Conservation (phyloP, 225 moss, liverwort and hornwort genomes). For the Polytrichum formosum region DNA sequence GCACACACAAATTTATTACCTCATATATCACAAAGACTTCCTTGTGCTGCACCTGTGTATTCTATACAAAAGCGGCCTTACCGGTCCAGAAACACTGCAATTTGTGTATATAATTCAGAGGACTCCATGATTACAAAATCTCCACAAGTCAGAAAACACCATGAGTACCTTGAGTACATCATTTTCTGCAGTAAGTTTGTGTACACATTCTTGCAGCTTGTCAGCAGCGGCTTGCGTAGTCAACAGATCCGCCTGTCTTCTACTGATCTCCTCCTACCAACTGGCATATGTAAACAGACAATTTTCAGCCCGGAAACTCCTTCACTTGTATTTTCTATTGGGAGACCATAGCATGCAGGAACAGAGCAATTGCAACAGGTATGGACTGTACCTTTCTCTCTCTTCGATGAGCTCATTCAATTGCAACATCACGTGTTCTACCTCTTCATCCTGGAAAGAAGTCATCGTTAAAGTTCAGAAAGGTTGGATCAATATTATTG, state of each 20-base stretch:
- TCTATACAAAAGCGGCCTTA: no score
- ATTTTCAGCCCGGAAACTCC: no score
- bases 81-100: no score
- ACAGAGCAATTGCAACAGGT: no score
- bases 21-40: no score
- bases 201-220: conserved; percentile 33
- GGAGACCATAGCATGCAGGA: no score
- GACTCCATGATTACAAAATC: no score
- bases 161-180: conserved; percentile 42
- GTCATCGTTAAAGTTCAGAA: background rate
- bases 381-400: conserved; percentile 38
- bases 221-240: conserved; percentile 29
- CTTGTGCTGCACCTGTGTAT: no score
- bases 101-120: no score
- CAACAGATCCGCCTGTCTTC: conserved; percentile 31
- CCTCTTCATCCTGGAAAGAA: conserved; percentile 65
- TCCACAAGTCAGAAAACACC: no score
- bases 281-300: conserved; percentile 22
- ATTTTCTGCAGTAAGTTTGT: conserved; percentile 26
- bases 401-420: conserved; percentile 76
- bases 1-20: background rate
- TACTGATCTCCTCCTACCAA: conserved; percentile 62
- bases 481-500: background rate
- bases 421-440: conserved; percentile 51
- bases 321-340: no score